Evolutionary conservation across 208 protist genomes (phyloP).

Genomic region (Wallacemonas sp.): DNA sequence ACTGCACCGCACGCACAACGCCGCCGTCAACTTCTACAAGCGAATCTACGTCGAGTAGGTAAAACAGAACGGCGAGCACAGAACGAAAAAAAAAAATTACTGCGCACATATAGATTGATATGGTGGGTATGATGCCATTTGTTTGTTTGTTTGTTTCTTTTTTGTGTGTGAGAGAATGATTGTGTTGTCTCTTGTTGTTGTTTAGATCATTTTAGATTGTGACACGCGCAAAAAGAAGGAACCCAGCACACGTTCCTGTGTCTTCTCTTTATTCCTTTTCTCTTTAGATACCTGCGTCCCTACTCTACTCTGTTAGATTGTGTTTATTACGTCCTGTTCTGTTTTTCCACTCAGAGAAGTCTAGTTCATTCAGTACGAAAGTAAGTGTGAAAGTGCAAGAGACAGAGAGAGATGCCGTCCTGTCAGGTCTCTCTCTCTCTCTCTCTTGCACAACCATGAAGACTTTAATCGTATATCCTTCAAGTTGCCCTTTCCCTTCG

Average conservation of each 20-base stretch:
- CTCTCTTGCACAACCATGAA: too few species aligned
- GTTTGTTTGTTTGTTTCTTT: neutral
- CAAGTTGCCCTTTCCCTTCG: too few species aligned
- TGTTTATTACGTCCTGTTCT: slow-evolving; percentile 2
- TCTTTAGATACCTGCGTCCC: too few species aligned
- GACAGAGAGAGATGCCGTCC: too few species aligned
- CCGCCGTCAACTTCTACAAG: slow-evolving; percentile 35
- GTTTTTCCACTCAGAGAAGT: too few species aligned
- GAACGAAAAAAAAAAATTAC: neutral
- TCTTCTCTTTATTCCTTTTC: too few species aligned
- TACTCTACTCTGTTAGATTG: neutral
- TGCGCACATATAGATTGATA: neutral
- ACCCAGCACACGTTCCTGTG: too few species aligned
- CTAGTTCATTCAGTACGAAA: neutral
- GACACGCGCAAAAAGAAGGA: too few species aligned
- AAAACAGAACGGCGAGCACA: neutral
- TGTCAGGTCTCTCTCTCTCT: too few species aligned
- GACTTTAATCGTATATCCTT: too few species aligned
- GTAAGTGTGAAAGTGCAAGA: too few species aligned
- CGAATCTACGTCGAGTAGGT: slow-evolving; percentile 10
- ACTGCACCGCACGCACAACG: slow-evolving; percentile 44
- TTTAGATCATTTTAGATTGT: too few species aligned
- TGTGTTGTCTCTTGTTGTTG: neutral
- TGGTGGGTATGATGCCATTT: neutral
- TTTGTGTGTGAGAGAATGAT: neutral